A percentile compares a stretch with the other conserved stretches of the same genome.
Evolutionary conservation across 2,329 filamentous ascomycete genomes (phyloP).

Genomic region (Talaromyces pinophilus): DNA sequence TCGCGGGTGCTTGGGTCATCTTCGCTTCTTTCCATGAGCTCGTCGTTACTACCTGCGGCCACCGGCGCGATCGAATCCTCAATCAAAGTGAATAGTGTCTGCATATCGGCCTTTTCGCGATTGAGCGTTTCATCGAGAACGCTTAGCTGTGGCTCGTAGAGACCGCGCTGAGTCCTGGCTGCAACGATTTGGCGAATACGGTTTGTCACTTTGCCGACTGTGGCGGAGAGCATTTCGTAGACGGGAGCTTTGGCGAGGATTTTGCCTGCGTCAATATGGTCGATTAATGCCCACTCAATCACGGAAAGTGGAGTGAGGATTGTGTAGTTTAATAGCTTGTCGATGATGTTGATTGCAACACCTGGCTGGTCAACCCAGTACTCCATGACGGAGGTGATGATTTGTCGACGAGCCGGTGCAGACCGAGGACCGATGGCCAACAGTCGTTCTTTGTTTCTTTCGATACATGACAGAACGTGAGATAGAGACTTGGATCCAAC

Average conservation of each 20-base stretch:
- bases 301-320: slow-evolving; percentile 85
- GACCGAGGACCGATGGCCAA: slow-evolving; percentile 75
- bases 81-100: slow-evolving; percentile 76
- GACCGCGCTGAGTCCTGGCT: slow-evolving; percentile 59
- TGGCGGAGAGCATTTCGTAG: slow-evolving; percentile 87
- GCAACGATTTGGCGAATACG: slow-evolving; percentile 78
- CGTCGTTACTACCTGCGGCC: slow-evolving; percentile 71
- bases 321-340: slow-evolving; percentile 96
- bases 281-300: slow-evolving; percentile 82
- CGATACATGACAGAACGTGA: slow-evolving; percentile 92
- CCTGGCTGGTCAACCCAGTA: slow-evolving; percentile 95
- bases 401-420: slow-evolving; percentile 76
- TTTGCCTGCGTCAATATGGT: slow-evolving; percentile 64
- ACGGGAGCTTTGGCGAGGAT: slow-evolving; percentile 73
- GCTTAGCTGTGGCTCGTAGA: slow-evolving; percentile 56
- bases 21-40: slow-evolving; percentile 67
- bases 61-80: slow-evolving; percentile 75
- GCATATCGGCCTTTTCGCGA: slow-evolving; percentile 72
- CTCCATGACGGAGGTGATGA: slow-evolving; percentile 83
- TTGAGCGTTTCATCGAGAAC: slow-evolving; percentile 66
- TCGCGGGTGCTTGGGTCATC: slow-evolving; percentile 50
- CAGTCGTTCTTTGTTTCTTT: slow-evolving; percentile 87
- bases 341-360: slow-evolving; percentile 85
- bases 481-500: slow-evolving; percentile 94
- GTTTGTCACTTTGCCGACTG: slow-evolving; percentile 84